Evolutionary conservation across 2,329 filamentous ascomycete genomes (phyloP).

Genomic region (Bipolaris bicolor): DNA sequence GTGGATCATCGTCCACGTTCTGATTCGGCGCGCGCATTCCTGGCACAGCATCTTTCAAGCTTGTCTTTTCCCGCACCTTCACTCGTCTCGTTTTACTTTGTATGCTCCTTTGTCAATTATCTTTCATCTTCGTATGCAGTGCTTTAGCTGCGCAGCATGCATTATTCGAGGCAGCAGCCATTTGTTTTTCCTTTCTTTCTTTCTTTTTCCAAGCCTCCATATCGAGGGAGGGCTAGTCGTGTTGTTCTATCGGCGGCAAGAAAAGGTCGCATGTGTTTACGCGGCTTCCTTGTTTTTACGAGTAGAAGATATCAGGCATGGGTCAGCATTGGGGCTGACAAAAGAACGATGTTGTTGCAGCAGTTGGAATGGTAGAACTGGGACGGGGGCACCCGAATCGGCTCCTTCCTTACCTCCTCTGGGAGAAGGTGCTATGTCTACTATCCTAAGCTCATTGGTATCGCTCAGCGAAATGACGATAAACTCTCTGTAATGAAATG

Average conservation of each 20-base stretch:
- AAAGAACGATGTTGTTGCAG: not conserved
- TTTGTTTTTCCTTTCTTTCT: slow-evolving; percentile 1
- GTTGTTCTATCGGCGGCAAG: slow-evolving; percentile 8
- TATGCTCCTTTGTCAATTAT: slow-evolving; percentile 3
- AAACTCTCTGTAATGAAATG: slow-evolving; percentile 18
- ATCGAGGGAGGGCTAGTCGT: slow-evolving; percentile 9
- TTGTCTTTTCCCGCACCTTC: slow-evolving; percentile 9
- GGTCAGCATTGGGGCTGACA: not conserved
- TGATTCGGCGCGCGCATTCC: slow-evolving; percentile 11
- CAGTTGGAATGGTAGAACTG: not conserved
- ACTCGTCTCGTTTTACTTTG: slow-evolving; percentile 1
- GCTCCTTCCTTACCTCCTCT: not conserved
- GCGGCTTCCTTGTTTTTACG: slow-evolving; percentile 6
- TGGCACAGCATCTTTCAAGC: slow-evolving; percentile 2
- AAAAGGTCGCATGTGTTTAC: slow-evolving; percentile 11
- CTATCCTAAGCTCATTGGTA: slow-evolving; percentile 7
- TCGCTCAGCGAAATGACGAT: slow-evolving; percentile 10
- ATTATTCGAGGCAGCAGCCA: slow-evolving; percentile 3
- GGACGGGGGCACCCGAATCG: not conserved
- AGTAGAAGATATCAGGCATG: slow-evolving; percentile 2
- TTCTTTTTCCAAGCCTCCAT: not conserved
- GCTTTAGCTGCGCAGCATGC: slow-evolving; percentile 1
- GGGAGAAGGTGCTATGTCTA: slow-evolving; percentile 3
- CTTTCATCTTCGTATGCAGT: slow-evolving; percentile 4
- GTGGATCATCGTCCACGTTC: slow-evolving; percentile 10